phyloP scores from a whole-genome alignment of 768 basidiomycete genomes.

The Hemileccinum rubropunctum region DNA sequence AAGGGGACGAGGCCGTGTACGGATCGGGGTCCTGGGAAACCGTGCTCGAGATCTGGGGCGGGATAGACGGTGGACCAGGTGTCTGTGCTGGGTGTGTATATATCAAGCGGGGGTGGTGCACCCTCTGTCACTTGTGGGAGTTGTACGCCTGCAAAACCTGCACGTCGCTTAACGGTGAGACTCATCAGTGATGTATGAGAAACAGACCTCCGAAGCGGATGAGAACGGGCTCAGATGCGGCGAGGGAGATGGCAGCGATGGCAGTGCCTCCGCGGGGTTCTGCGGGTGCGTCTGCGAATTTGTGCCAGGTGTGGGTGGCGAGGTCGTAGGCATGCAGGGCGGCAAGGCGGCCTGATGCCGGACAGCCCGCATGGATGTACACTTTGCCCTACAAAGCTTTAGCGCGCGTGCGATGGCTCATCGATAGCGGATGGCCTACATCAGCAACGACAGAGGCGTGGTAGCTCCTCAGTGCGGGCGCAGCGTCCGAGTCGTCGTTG shows the following conservation, averaged over 20 bases:
- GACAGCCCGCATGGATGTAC: conserved; percentile 43
- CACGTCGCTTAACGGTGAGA: background rate
- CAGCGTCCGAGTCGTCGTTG: conserved; percentile 28
- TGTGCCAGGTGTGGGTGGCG: conserved; percentile 27
- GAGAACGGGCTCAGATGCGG: conserved; percentile 23
- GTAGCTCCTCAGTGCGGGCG: conserved; percentile 35
- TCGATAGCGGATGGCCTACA: conserved; percentile 20
- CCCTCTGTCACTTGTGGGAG: conserved; percentile 23
- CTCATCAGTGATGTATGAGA: too few species aligned
- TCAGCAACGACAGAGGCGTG: conserved; percentile 32
- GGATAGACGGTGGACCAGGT: conserved; percentile 26
- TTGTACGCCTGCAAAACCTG: conserved; percentile 38
- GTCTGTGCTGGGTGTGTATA: conserved; percentile 29
- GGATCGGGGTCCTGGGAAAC: conserved; percentile 32
- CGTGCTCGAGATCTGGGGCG: conserved; percentile 24
- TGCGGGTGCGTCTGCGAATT: conserved; percentile 36
- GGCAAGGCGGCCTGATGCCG: conserved; percentile 33
- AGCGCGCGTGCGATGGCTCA: background rate
- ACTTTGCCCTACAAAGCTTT: conserved; percentile 23
- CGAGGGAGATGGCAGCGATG: conserved; percentile 28
- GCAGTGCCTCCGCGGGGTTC: conserved; percentile 41
- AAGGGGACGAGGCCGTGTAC: conserved; percentile 36
- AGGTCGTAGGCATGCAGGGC: conserved; percentile 36
- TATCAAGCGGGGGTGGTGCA: conserved; percentile 28
- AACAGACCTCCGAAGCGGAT: conserved; percentile 38